Percentiles rank a stretch among this genome's conserved stretches.
Evolutionary conservation across 306 rosid genomes (phyloP).

Genomic region (Malus sylvestris): DNA sequence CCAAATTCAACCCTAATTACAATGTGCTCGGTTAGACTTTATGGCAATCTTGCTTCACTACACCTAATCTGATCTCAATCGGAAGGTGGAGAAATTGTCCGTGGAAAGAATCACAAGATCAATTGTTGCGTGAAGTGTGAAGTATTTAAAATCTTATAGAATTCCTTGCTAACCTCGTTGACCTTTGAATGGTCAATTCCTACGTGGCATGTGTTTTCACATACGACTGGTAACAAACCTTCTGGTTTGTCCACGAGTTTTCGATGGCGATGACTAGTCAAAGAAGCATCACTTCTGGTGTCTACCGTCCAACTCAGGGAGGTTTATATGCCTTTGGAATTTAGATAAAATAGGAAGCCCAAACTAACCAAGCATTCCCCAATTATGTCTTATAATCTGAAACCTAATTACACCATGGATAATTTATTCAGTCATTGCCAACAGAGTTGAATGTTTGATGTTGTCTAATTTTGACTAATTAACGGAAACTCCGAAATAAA

Average conservation of each 20-base stretch:
- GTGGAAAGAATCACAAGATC: too few species aligned
- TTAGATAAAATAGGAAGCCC: not conserved
- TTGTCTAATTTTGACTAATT: not conserved
- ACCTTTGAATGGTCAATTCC: not conserved
- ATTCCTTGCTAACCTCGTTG: not conserved
- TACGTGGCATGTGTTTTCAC: not conserved
- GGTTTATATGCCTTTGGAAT: not conserved
- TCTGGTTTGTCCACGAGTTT: not conserved
- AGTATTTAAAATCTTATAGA: not conserved
- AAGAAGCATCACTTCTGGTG: not conserved
- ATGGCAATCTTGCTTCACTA: not conserved
- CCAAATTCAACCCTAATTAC: too few species aligned
- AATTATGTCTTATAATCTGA: too few species aligned
- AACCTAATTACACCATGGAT: too few species aligned
- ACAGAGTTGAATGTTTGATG: not conserved
- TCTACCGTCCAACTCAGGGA: not conserved
- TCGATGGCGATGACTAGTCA: not conserved
- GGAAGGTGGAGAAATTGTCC: not conserved
- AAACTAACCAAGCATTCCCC: not conserved
- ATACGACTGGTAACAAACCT: not conserved
- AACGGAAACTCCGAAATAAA: not conserved
- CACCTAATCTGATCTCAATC: not conserved
- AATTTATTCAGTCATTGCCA: not conserved
- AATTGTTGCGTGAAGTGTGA: not conserved
- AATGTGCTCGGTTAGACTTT: not conserved